Evolutionary conservation across 2,329 filamentous ascomycete species (phyloP), one percentile per base, ranked within the genome.

Genomic region (Pseudogymnoascus sp.): DNA sequence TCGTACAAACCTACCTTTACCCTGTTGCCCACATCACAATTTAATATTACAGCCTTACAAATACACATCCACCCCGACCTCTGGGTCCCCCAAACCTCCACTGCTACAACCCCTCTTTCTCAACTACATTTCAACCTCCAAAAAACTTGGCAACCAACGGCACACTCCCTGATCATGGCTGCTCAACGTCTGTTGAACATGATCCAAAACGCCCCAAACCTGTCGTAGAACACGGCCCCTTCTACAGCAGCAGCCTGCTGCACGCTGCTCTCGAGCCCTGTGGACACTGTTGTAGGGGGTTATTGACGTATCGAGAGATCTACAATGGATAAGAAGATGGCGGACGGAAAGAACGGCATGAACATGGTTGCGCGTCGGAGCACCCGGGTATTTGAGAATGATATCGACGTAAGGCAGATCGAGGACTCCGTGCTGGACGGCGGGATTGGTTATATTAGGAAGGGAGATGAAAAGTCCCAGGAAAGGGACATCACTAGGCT

Each of bases 131-230:
- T 16, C 10, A 29, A 33, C 14, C 10, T 4, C 29, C 1, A 19
- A 56, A 56, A 56, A 56, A 33, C 50, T 56, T 56, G 50, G 50
- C 50, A 56, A 56, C 50, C 26, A 56, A 56, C 29, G 50, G 33
- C 50, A 21, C 29, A 53, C 24, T 16, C 16, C 47, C 50, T 33
- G n/a, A 61, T 61, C 59, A 61, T 61, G 59, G 59, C 59, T 61
- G 33, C 33, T 61, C 59, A 61, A 61, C 59, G 33, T 40, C 59
- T 42, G 59, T 61, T 61, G 59, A 61, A 61, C 33, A 61, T 61
- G 59, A 7, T 42, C 37, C 59, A 61, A 42, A 26, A 61, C 59
- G 37, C 59, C 37, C 21, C 31, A 24, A 61, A 42, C 59, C 59
- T 40, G 59, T 61, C 59, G 24, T 61, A 61, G 59, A 42, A 26